These are phyloP conservation scores for Brasenia schreberi DNA, from an alignment of 164 flowering plant species.

Conservation along the genomic window DNA sequence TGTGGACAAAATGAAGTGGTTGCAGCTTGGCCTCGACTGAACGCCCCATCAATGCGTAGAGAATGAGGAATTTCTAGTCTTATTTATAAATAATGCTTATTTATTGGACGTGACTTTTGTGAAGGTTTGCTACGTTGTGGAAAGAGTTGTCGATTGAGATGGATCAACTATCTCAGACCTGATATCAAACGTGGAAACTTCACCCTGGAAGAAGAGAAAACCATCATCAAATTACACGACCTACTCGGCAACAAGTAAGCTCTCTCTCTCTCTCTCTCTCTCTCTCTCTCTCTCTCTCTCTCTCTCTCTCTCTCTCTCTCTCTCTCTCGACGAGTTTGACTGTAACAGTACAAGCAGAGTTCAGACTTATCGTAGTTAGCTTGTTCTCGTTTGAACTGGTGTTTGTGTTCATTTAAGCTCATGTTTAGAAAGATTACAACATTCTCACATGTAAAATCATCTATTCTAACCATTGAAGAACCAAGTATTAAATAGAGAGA, in stretches of 20 bases:
- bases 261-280: background rate
- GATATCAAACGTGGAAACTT: slow-evolving; percentile 37
- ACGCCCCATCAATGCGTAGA: no score
- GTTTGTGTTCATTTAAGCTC: no score
- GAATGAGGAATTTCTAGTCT: no score
- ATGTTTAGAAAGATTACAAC: no score
- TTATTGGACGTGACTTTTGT: slow-evolving; percentile 1
- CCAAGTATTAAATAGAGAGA: no score
- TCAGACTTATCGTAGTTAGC: no score
- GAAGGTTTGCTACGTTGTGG: slow-evolving; percentile 42
- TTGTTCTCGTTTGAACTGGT: no score
- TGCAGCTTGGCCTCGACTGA: no score
- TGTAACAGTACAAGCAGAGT: no score
- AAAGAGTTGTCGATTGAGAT: slow-evolving; percentile 41
- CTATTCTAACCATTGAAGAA: no score
- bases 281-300: background rate
- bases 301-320: background rate
- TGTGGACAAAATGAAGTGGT: no score
- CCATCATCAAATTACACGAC: slow-evolving; percentile 30
- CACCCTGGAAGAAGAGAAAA: slow-evolving; percentile 31
- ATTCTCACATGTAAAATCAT: no score
- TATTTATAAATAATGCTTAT: background rate
- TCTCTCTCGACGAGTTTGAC: background rate
- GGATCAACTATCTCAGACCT: slow-evolving; percentile 32
- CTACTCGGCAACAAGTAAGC: slow-evolving; percentile 38